Conservation (phyloP, 768 basidiomycete genomes). For the Mrakia frigida region DNA sequence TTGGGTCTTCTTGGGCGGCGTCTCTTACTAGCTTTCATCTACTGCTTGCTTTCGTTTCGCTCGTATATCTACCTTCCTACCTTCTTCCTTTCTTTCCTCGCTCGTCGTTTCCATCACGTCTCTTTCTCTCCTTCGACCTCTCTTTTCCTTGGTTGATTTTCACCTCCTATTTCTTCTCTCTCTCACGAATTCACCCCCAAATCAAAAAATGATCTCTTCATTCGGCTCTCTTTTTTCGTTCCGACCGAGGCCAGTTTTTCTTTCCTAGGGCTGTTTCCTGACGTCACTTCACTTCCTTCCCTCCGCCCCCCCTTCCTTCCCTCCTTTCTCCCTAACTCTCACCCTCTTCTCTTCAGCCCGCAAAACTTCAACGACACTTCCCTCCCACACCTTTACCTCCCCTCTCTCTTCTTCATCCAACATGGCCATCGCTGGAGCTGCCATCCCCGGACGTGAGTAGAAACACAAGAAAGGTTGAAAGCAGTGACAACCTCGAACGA, state of each 20-base stretch:
- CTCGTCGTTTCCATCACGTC: neutral
- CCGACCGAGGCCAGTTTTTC: too few relatives aligned
- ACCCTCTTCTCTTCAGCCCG: neutral
- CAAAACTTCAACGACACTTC: neutral
- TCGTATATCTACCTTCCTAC: neutral
- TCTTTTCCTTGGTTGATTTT: neutral
- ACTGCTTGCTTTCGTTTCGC: too few relatives aligned
- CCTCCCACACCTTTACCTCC: neutral
- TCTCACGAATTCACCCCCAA: neutral
- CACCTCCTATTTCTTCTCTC: neutral
- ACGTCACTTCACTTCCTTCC: too few relatives aligned
- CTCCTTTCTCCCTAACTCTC: neutral
- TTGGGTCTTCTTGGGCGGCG: neutral
- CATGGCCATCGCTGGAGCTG: conserved; percentile 4
- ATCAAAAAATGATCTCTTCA: too few relatives aligned
- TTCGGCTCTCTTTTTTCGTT: too few relatives aligned
- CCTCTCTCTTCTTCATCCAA: neutral
- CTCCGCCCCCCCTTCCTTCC: neutral
- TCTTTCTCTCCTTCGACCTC: neutral
- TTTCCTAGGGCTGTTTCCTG: too few relatives aligned
- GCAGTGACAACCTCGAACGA: neutral
- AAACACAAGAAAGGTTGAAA: too few relatives aligned
- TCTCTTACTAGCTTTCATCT: neutral
- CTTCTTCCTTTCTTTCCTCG: neutral
- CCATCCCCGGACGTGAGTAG: neutral